Conservation (phyloP, 129 eudicot species). For the Silybum marianum region DNA sequence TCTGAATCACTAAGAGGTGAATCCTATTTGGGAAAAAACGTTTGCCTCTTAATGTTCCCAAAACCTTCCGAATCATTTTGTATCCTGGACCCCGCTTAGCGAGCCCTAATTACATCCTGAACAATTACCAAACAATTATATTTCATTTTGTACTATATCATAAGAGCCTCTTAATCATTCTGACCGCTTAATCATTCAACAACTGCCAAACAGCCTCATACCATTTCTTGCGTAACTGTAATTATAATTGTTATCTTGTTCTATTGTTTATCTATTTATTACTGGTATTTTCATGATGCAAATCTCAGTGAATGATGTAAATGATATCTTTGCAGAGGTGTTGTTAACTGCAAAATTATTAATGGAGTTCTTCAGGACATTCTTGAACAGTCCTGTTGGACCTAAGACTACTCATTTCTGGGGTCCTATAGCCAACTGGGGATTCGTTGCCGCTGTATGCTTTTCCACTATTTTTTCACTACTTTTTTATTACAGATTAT, state of each 20-base stretch:
- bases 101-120: too few species aligned
- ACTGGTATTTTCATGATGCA: not conserved
- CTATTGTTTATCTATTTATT: not conserved
- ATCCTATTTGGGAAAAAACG: too few species aligned
- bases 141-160: too few species aligned
- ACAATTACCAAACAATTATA: too few species aligned
- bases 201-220: too few species aligned
- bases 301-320: not conserved
- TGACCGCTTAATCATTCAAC: too few species aligned
- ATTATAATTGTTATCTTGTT: not conserved
- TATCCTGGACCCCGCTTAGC: too few species aligned
- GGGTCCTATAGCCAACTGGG: conserved; percentile 98
- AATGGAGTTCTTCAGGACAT: conserved; percentile 79
- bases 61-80: too few species aligned
- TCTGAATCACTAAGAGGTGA: too few species aligned
- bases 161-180: too few species aligned
- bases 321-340: conserved; percentile 23
- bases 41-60: too few species aligned
- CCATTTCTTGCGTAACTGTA: not conserved
- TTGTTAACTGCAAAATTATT: conserved; percentile 5
- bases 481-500: not conserved
- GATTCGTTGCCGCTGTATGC: conserved; percentile 81
- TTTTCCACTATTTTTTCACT: conserved; percentile 5
- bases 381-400: conserved; percentile 85
- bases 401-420: conserved; percentile 95